phyloP scores from a whole-genome alignment of 2,329 filamentous ascomycete species.

The Exophiala alcalophila region DNA sequence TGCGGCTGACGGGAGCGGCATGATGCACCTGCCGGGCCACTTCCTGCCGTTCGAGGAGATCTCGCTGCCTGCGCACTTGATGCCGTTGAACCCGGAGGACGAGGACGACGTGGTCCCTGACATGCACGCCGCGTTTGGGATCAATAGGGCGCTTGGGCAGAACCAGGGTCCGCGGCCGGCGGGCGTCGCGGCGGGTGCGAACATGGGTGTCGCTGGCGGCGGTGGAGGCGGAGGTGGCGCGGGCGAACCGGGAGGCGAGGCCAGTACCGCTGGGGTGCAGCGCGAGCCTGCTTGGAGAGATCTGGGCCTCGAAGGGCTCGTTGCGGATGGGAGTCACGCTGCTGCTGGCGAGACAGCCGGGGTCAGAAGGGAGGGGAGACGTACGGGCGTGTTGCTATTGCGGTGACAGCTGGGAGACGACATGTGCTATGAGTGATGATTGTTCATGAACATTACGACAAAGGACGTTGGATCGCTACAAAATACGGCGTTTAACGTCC shows the following conservation, averaged over 20 bases:
- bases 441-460: neutral
- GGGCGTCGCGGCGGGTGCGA: constrained; percentile 11
- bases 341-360: constrained; percentile 10
- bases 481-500: neutral
- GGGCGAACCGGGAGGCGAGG: constrained; percentile 16
- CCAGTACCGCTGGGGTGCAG: constrained; percentile 22
- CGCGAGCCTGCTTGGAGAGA: constrained; percentile 53
- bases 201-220: constrained; percentile 14
- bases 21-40: constrained; percentile 35
- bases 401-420: constrained; percentile 11
- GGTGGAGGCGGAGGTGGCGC: constrained; percentile 6
- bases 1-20: constrained; percentile 23
- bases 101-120: constrained; percentile 66
- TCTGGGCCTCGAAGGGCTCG: constrained; percentile 42
- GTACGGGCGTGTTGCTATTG: constrained; percentile 22
- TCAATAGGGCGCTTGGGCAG: constrained; percentile 59
- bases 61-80: constrained; percentile 57
- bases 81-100: constrained; percentile 64
- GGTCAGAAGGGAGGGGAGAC: constrained; percentile 14
- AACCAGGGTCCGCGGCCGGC: constrained; percentile 51
- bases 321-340: constrained; percentile 13
- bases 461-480: too few species aligned
- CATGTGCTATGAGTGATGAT: neutral
- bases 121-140: constrained; percentile 66
- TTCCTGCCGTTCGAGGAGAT: constrained; percentile 59